Base-by-base conservation (phyloP, 495 filamentous ascomycete species). In the Aspergillus incahuasiensis region DNA sequence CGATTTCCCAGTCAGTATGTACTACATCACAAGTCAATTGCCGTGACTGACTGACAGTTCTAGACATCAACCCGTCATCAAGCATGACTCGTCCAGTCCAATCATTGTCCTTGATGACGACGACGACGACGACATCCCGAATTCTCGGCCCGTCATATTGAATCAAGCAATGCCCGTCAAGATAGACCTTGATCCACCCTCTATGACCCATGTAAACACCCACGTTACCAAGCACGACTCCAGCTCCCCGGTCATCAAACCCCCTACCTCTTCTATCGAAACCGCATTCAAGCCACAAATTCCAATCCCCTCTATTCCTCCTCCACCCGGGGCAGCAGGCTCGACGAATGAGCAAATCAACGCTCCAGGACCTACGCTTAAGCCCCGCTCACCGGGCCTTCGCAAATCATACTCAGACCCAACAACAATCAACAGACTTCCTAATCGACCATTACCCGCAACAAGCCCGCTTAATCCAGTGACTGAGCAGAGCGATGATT, bases 361-460 rank as follows among this genome's bases (percentile, higher is more conserved):
- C 20, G 19, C 24, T 9, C 16, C 16, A 4, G 20, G 3, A 13
- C 54, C 57, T 35, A 22, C 57, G n/a, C 24, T 57, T 6, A 63
- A 64, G 11, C 47, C 63, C n/a, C 58, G 63, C 1, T 56, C 58
- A 32, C 11, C 51, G 5, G 48, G 57, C 0, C 58, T 76, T 11
- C 71, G 66, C 40, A 76, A 76, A 52, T 68, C 71, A 11, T 46
- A 65, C 6, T 76, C 73, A 7, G 73, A 73, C 41, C 71, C 71
- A 0, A 67, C 63, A 15, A 59, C 42, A 8, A 56, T 49, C 28
- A 52, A 57, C n/a, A 49, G 57, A 16, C 25, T 61, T 15, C 60
- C 57, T 35, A 19, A 49, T 1, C 48, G 57, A 15, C 54, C 62
- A 11, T 52, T 57, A 12, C 21, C 57, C 28, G 59, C 55, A 16